Evolutionary conservation across 2,329 filamentous ascomycete species (phyloP).

Genomic region (Xylariales sp.): DNA sequence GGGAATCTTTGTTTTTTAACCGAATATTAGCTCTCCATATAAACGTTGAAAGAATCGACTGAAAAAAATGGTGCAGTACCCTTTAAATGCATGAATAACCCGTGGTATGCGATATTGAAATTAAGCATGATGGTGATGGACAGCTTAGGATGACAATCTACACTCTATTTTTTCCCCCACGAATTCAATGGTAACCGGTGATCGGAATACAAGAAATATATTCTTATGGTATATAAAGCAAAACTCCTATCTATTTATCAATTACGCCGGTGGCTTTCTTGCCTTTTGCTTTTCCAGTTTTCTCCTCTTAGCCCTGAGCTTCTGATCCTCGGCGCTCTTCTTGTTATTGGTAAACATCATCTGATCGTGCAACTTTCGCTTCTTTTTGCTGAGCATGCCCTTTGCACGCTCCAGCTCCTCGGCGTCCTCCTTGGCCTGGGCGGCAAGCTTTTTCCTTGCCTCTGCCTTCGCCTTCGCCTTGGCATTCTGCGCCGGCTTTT

Average conservation of each 20-base stretch:
- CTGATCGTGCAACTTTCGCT: slow-evolving; percentile 95
- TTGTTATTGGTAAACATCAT: slow-evolving; percentile 96
- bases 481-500: slow-evolving; percentile 40
- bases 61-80: too few species aligned
- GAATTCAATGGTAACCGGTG: too few species aligned
- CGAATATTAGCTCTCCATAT: too few species aligned
- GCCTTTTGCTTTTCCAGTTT: slow-evolving; percentile 67
- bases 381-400: slow-evolving; percentile 98
- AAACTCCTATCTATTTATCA: slow-evolving; percentile 2
- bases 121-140: too few species aligned
- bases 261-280: slow-evolving; percentile 24
- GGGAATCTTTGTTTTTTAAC: too few species aligned
- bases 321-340: slow-evolving; percentile 85
- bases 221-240: too few species aligned
- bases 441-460: slow-evolving; percentile 62
- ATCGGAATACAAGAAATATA: too few species aligned
- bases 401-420: slow-evolving; percentile 91
- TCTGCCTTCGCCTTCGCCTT: slow-evolving; percentile 65
- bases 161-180: too few species aligned
- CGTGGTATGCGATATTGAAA: too few species aligned
- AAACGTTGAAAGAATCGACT: too few species aligned
- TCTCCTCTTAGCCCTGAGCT: slow-evolving; percentile 82
- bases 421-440: slow-evolving; percentile 69
- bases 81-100: too few species aligned
- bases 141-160: too few species aligned